Percentiles rank a stretch among this genome's conserved stretches.
phyloP scores from a whole-genome alignment of 768 basidiomycete genomes.

The Lactifluus volemus region DNA sequence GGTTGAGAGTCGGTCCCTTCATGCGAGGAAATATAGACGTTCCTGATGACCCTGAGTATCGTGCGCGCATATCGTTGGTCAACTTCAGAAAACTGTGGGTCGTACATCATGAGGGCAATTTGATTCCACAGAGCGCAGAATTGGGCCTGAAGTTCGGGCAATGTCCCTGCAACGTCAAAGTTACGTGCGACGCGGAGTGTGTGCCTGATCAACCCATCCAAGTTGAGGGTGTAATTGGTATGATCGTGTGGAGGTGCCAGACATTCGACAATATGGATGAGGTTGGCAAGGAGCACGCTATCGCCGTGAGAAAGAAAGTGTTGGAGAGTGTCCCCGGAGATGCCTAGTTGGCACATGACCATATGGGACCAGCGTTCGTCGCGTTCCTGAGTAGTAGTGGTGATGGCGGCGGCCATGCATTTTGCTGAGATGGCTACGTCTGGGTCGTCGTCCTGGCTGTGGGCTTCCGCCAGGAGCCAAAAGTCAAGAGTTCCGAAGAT shows the following conservation, averaged over 20 bases:
- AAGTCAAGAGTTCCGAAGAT: constrained; percentile 8
- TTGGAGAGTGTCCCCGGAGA: neutral
- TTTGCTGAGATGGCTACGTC: constrained; percentile 10
- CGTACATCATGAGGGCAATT: constrained; percentile 1
- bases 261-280: constrained; percentile 9
- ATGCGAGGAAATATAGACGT: constrained; percentile 11
- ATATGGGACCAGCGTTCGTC: constrained; percentile 7
- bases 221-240: neutral
- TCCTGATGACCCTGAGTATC: constrained; percentile 13
- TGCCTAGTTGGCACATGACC: constrained; percentile 3
- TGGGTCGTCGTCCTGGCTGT: constrained; percentile 10
- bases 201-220: constrained; percentile 10
- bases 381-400: neutral
- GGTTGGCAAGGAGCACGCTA: constrained; percentile 12
- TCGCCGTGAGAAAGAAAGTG: constrained; percentile 7
- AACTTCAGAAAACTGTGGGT: constrained; percentile 1
- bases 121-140: constrained; percentile 14
- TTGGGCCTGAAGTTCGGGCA: constrained; percentile 5
- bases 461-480: constrained; percentile 8
- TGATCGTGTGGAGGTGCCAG: neutral
- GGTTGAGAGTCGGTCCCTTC: constrained; percentile 11
- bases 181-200: constrained; percentile 9
- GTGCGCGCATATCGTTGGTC: constrained; percentile 7
- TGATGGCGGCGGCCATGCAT: constrained; percentile 9
- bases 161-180: neutral